Conservation (phyloP, 169 alveolate species). For the Cyclospora cayetanensis region DNA sequence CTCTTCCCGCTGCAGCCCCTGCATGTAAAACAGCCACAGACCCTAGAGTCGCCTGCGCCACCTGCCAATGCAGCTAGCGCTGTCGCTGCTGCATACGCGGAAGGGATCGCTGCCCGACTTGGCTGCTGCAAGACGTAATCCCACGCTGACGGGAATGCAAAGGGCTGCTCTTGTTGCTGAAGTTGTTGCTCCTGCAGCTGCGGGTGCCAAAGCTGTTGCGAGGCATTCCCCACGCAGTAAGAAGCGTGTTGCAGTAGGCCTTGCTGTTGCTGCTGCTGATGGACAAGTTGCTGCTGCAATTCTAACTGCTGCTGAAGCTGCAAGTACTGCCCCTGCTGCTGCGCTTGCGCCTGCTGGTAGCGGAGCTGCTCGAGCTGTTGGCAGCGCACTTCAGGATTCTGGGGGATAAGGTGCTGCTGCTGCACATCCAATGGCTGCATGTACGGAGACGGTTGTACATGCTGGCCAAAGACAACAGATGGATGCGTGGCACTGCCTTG, state of each 20-base stretch:
- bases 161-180: conserved; percentile 8
- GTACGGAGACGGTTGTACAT: background rate
- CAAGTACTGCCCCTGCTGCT: background rate
- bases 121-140: background rate
- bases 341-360: background rate
- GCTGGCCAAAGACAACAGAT: background rate
- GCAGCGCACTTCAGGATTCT: background rate
- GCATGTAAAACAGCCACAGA: conserved; percentile 31
- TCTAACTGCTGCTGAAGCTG: conserved; percentile 40
- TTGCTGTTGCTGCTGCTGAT: background rate
- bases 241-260: background rate
- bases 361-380: background rate
- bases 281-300: conserved; percentile 27
- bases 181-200: background rate
- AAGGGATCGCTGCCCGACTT: background rate
- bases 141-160: background rate
- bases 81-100: background rate
- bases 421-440: background rate
- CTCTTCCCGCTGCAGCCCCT: conserved; percentile 58
- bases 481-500: background rate
- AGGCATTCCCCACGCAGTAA: too few species aligned
- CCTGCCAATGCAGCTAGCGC: background rate
- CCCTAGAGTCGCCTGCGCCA: background rate
- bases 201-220: background rate
- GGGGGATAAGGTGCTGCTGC: background rate